Evolutionary conservation across 805 yeast species (phyloP).

Genomic region (Teunomyces aglyptinius): DNA sequence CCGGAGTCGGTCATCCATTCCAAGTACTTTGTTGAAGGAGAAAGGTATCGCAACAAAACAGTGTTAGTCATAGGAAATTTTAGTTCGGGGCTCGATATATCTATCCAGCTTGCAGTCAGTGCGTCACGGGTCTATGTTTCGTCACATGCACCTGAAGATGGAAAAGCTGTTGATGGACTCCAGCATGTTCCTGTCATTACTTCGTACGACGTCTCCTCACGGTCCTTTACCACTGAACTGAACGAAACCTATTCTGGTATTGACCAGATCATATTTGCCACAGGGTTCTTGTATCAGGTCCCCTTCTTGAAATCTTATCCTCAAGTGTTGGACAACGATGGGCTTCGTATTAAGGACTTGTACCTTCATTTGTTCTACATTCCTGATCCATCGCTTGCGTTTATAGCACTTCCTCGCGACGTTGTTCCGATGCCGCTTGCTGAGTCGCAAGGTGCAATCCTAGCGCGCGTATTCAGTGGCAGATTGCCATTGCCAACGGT

Average conservation of each 20-base stretch:
- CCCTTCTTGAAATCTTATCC: slow-evolving; percentile 21
- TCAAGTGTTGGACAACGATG: slow-evolving; percentile 17
- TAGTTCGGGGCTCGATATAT: slow-evolving; percentile 19
- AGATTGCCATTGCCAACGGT: slow-evolving; percentile 25
- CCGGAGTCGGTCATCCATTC: slow-evolving; percentile 19
- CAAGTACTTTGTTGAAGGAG: slow-evolving; percentile 17
- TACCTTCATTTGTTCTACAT: slow-evolving; percentile 34
- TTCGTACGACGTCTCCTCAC: slow-evolving; percentile 1
- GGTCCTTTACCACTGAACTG: slow-evolving; percentile 11
- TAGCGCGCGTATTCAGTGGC: slow-evolving; percentile 33
- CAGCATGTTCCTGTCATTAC: slow-evolving; percentile 3
- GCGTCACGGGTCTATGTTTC: slow-evolving; percentile 15
- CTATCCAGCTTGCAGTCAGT: slow-evolving; percentile 11
- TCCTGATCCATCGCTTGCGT: slow-evolving; percentile 29
- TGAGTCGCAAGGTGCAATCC: slow-evolving; percentile 39
- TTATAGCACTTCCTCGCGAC: slow-evolving; percentile 30
- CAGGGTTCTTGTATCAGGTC: slow-evolving; percentile 21
- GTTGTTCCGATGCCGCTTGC: slow-evolving; percentile 36
- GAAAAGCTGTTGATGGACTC: neutral
- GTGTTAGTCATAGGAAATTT: slow-evolving; percentile 31
- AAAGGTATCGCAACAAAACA: slow-evolving; percentile 9
- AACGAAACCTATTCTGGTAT: slow-evolving; percentile 13
- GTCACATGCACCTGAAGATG: slow-evolving; percentile 4
- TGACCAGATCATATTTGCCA: slow-evolving; percentile 22
- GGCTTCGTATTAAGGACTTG: slow-evolving; percentile 25